phyloP scores from a whole-genome alignment of 129 eudicot genomes.

The Silybum marianum region DNA sequence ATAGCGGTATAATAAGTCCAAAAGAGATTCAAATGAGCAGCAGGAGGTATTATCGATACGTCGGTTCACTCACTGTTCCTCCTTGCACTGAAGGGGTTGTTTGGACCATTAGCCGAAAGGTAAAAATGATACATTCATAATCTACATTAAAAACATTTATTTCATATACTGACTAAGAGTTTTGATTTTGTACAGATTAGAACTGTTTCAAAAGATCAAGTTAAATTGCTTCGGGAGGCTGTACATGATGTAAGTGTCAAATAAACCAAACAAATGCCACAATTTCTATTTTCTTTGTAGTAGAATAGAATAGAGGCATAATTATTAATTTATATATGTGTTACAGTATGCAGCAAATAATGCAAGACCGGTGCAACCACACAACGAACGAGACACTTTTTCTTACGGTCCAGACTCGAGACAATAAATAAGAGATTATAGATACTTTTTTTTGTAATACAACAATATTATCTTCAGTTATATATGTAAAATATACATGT shows the following conservation, averaged over 20 bases:
- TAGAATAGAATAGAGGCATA: not conserved
- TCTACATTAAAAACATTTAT: not conserved
- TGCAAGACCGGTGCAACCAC: slow-evolving; percentile 68
- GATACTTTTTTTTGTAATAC: not conserved
- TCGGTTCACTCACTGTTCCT: slow-evolving; percentile 61
- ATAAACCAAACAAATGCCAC: not conserved
- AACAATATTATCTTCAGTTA: not conserved
- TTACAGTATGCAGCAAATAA: slow-evolving; percentile 61
- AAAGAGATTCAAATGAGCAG: slow-evolving; percentile 37
- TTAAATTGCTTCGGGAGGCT: slow-evolving; percentile 60
- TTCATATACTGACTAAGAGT: not conserved
- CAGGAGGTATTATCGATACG: slow-evolving; percentile 49
- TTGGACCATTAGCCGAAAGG: slow-evolving; percentile 53
- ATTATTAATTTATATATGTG: not conserved
- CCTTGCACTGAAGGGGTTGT: slow-evolving; percentile 58
- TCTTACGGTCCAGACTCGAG: slow-evolving; percentile 11
- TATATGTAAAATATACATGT: not conserved
- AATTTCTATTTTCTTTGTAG: not conserved
- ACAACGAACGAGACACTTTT: slow-evolving; percentile 34
- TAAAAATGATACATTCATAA: slow-evolving; percentile 4
- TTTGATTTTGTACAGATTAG: slow-evolving; percentile 35
- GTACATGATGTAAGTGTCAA: slow-evolving; percentile 66
- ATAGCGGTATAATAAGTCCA: slow-evolving; percentile 41
- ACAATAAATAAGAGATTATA: not conserved
- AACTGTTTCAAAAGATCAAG: slow-evolving; percentile 60